phyloP scores from a whole-genome alignment of 2,329 filamentous ascomycete genomes.

The Fusarium torreyae region DNA sequence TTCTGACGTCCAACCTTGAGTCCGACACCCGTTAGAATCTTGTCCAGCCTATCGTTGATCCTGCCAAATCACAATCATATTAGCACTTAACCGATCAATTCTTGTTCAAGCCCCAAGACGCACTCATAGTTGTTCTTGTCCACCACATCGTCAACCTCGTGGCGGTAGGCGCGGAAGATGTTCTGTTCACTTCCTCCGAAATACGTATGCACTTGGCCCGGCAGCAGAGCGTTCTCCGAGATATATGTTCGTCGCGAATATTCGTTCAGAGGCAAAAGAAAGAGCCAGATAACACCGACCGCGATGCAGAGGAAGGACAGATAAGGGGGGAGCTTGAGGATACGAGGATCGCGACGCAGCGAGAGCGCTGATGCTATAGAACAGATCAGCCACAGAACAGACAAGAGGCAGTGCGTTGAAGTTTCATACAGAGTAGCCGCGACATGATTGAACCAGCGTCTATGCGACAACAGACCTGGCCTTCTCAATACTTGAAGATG shows the following conservation, averaged over 20 bases:
- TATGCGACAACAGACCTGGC: slow-evolving; percentile 28
- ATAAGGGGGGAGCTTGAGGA: slow-evolving; percentile 89
- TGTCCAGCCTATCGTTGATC: slow-evolving; percentile 79
- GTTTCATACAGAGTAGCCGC: slow-evolving; percentile 66
- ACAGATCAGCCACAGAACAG: slow-evolving; percentile 13
- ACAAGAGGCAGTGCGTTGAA: not conserved
- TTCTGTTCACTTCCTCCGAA: slow-evolving; percentile 97
- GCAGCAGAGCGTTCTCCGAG: slow-evolving; percentile 95
- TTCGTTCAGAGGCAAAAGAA: slow-evolving; percentile 89
- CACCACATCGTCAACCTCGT: slow-evolving; percentile 80
- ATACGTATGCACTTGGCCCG: slow-evolving; percentile 97
- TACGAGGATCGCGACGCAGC: slow-evolving; percentile 83
- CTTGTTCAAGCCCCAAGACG: slow-evolving; percentile 39
- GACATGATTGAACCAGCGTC: slow-evolving; percentile 59
- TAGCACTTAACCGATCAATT: not conserved
- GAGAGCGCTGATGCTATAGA: slow-evolving; percentile 71
- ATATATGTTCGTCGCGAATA: slow-evolving; percentile 96
- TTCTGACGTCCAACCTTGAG: slow-evolving; percentile 91
- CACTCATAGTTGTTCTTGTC: slow-evolving; percentile 69
- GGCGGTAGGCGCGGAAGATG: slow-evolving; percentile 89
- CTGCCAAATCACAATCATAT: slow-evolving; percentile 52
- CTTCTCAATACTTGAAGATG: slow-evolving; percentile 30
- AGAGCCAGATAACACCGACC: slow-evolving; percentile 89
- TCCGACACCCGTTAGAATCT: slow-evolving; percentile 82
- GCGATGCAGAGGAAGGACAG: slow-evolving; percentile 87